phyloP scores from a whole-genome alignment of 1,139 yeast genomes.

The Pichia sp. region DNA sequence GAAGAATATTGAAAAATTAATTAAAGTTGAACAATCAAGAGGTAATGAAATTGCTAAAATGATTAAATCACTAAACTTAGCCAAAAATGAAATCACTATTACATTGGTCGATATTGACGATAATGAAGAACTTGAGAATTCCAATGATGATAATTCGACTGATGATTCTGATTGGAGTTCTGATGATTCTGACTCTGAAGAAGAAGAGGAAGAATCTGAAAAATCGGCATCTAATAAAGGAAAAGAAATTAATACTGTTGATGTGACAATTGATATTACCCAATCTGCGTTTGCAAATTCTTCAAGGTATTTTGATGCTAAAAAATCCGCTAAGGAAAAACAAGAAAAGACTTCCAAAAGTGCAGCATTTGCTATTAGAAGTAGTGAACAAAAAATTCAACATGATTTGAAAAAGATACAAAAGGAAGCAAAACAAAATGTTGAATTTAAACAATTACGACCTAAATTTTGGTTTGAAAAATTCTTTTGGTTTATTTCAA shows the following conservation, averaged over 20 bases:
- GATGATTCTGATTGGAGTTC: conserved; percentile 29
- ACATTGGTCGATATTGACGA: conserved; percentile 43
- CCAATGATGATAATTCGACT: conserved; percentile 23
- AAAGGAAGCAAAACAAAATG: conserved; percentile 51
- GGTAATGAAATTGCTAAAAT: conserved; percentile 58
- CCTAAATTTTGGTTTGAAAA: conserved; percentile 89
- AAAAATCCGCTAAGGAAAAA: conserved; percentile 70
- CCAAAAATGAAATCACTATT: conserved; percentile 61
- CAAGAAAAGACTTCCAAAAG: conserved; percentile 76
- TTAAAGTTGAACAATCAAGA: conserved; percentile 61
- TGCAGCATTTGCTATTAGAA: conserved; percentile 71
- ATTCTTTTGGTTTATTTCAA: conserved; percentile 84
- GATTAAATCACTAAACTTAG: conserved; percentile 67
- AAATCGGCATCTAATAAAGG: conserved; percentile 6
- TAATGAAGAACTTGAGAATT: conserved; percentile 27
- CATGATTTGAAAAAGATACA: conserved; percentile 64
- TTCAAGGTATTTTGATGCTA: conserved; percentile 72
- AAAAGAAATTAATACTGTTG: conserved; percentile 30
- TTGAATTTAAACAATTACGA: conserved; percentile 52
- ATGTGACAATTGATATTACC: conserved; percentile 61
- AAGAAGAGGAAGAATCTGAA: conserved; percentile 22
- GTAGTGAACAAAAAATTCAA: conserved; percentile 74
- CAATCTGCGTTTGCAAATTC: conserved; percentile 89
- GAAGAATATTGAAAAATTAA: conserved; percentile 76
- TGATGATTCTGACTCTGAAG: conserved; percentile 30